Conservation (phyloP, 23 red algal genomes). For the Gracilariopsis chorda region DNA sequence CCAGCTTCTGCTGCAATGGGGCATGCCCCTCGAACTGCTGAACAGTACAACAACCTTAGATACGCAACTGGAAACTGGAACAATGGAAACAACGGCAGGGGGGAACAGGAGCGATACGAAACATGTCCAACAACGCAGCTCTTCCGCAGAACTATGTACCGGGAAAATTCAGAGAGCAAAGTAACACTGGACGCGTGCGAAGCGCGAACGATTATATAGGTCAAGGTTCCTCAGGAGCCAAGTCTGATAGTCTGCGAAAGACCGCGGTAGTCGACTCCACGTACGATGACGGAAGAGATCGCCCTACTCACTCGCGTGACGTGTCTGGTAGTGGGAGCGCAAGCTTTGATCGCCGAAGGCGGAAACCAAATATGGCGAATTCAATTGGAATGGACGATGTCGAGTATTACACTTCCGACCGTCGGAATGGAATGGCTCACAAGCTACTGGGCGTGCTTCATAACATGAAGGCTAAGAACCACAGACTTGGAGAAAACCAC, state of each 20-base stretch:
- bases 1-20: neutral
- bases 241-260: neutral
- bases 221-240: neutral
- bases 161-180: conserved; percentile 23
- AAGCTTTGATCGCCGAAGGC: neutral
- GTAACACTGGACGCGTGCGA: neutral
- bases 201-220: neutral
- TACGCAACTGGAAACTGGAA: neutral
- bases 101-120: neutral
- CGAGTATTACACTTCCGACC: conserved; percentile 48
- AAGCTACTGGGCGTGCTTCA: conserved; percentile 45
- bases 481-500: conserved; percentile 28
- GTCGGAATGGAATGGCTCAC: conserved; percentile 22
- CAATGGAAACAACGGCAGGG: neutral
- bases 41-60: neutral
- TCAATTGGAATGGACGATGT: conserved; percentile 76
- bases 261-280: neutral
- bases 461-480: conserved; percentile 64
- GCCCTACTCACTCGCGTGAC: neutral
- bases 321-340: neutral
- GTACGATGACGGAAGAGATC: neutral
- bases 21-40: conserved; percentile 4
- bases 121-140: neutral
- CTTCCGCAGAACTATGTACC: conserved; percentile 43
- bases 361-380: conserved; percentile 36